Evolutionary conservation across 257 asterid genomes (phyloP), one percentile per base, ranked within the genome.

Genomic region (Capsicum chinense): DNA sequence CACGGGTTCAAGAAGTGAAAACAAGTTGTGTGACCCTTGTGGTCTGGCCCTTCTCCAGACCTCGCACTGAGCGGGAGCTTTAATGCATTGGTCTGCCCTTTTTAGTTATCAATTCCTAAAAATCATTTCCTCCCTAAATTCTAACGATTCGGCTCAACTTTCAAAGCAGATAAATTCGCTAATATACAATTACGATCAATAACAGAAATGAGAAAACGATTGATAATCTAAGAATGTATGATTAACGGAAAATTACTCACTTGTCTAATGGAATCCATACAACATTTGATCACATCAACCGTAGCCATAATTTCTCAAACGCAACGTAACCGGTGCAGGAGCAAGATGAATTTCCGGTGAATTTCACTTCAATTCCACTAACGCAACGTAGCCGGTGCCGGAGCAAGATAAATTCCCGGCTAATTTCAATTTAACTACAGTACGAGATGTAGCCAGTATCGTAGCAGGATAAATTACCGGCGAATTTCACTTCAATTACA

Each of bases 231-330:
- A 54, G 15, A 10, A n/a, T 54, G 63, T 5, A 3, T 1, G 54
- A 44, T 19, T 14, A 3, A 64, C 44, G 70, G n/a, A 11, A 37
- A 60, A 59, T 37, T 13, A 79, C 59, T 88, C 80, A 95, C 99
- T 84, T 93, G 98, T 90, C 94, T 81, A 84, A 97, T 95, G 84
- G 99, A 92, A 83, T 97, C 99, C 79, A 88, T 89, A 88, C 98
- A 95, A 70, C 95, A 93, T 85, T 87, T 93, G 91, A 97, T 93
- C 88, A 97, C 92, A 87, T 97, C 98, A 87, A 92, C 92, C 87
- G 94, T 87, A 56, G 91, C 94, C 98, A 92, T 89, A 26, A 13
- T 68, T 78, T 14, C 26, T 54, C 47, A 21, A 13, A 56, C 21
- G 7, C 59, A n/a, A 21, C 39, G 81, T 74, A 3, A 3, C 21